A percentile compares a stretch with the other conserved stretches of the same genome.
phyloP scores from a whole-genome alignment of 441 rosid genomes.

The Syzygium syzygioides region DNA sequence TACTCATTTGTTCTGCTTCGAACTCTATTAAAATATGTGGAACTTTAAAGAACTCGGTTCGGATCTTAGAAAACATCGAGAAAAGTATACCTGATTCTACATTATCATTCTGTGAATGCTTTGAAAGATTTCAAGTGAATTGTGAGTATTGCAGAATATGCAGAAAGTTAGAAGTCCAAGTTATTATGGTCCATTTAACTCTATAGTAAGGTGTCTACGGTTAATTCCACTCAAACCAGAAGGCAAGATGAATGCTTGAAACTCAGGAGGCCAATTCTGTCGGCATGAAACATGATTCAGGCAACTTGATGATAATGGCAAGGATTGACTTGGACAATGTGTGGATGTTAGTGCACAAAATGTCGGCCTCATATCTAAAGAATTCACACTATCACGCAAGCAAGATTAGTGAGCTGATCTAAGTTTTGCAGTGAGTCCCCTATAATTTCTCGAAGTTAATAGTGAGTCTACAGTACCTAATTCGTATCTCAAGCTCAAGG shows the following conservation, averaged over 20 bases:
- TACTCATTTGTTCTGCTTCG: background rate
- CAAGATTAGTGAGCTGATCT: background rate
- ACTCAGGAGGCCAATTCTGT: background rate
- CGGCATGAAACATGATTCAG: background rate
- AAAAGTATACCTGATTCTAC: background rate
- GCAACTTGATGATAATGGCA: background rate
- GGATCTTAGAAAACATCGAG: background rate
- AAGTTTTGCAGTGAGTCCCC: background rate
- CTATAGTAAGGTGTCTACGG: background rate
- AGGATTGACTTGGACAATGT: background rate
- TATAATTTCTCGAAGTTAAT: background rate
- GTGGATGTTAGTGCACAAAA: background rate
- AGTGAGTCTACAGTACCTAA: background rate
- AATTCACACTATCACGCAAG: background rate
- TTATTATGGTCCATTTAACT: background rate
- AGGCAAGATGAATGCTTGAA: background rate
- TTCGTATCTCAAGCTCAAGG: accelerated
- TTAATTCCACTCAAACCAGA: background rate
- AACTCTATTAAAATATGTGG: background rate
- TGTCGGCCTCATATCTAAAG: background rate
- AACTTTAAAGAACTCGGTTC: background rate
- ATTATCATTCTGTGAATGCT: background rate
- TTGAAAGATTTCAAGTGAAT: background rate
- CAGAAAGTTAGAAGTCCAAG: background rate
- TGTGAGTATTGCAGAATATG: background rate